Conservation (phyloP, 1,284 basidiomycete species). For the Cutaneotrichosporon sp. region DNA sequence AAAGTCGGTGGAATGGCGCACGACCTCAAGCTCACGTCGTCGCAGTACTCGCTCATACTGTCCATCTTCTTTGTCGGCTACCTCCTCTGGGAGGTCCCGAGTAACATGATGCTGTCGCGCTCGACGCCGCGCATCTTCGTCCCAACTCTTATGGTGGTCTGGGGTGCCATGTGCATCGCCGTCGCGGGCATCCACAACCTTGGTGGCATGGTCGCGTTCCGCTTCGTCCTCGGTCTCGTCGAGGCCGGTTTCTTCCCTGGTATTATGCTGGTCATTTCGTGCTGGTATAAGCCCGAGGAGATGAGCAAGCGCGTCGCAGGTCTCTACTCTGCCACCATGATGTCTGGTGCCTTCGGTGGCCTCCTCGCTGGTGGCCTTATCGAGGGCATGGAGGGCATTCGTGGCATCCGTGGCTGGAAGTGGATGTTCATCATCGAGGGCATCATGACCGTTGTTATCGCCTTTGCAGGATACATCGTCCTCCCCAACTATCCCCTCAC, state of each 20-base stretch:
- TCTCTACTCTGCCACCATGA: constrained; percentile 32
- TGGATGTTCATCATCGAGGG: constrained; percentile 58
- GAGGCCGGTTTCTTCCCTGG: constrained; percentile 41
- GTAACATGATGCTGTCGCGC: constrained; percentile 44
- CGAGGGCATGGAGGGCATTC: constrained; percentile 35
- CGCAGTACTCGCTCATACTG: constrained; percentile 27
- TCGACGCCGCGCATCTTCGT: constrained; percentile 27
- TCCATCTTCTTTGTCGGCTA: constrained; percentile 49
- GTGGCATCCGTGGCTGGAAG: constrained; percentile 35
- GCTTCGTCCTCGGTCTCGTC: constrained; percentile 47
- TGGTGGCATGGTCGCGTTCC: constrained; percentile 35
- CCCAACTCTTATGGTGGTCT: constrained; percentile 32
- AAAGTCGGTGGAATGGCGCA: constrained; percentile 49
- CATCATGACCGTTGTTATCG: constrained; percentile 43
- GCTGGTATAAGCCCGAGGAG: constrained; percentile 37
- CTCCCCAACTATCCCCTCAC: constrained; percentile 45
- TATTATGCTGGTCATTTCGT: constrained; percentile 40
- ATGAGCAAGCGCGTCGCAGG: constrained; percentile 17
- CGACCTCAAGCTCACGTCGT: constrained; percentile 39
- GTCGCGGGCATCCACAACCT: constrained; percentile 32
- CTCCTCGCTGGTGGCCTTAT: constrained; percentile 41
- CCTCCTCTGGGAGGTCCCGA: constrained; percentile 50
- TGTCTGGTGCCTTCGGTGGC: constrained; percentile 33
- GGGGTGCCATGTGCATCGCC: constrained; percentile 26
- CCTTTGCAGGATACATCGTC: constrained; percentile 42